Evolutionary conservation across 495 filamentous ascomycete genomes (phyloP).

Genomic region (Hypoxylon lienhwacheense): DNA sequence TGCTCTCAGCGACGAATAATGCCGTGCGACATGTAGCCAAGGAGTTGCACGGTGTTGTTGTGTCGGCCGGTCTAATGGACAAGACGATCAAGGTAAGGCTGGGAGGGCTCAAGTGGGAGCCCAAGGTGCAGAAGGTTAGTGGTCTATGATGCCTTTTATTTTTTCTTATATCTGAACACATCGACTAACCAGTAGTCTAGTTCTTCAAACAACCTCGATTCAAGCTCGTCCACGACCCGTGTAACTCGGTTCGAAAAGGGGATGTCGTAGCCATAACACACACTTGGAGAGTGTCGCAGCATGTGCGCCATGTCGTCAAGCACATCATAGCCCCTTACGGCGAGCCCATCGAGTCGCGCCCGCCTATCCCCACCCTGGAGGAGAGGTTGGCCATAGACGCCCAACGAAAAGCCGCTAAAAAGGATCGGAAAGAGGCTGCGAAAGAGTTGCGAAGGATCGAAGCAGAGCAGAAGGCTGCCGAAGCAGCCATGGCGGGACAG

Average conservation of each 20-base stretch:
- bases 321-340: conserved; percentile 76
- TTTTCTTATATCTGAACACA: background rate
- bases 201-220: conserved; percentile 51
- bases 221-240: conserved; percentile 74
- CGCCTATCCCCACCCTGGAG: conserved; percentile 63
- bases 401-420: conserved; percentile 56
- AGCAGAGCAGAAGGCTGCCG: conserved; percentile 1
- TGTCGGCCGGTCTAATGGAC: conserved; percentile 68
- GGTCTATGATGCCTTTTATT: background rate
- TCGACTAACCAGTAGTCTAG: conserved; percentile 34
- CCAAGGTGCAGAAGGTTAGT: conserved; percentile 57
- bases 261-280: conserved; percentile 79
- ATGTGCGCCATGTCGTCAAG: conserved; percentile 76
- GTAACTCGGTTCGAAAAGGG: conserved; percentile 69
- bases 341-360: conserved; percentile 60
- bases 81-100: conserved; percentile 71
- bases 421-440: conserved; percentile 47
- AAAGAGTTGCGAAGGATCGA: conserved; percentile 18
- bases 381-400: conserved; percentile 57
- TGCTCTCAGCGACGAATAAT: conserved; percentile 31
- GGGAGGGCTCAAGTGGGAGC: conserved; percentile 63
- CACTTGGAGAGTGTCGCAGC: conserved; percentile 63
- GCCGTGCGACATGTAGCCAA: conserved; percentile 32
- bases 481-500: background rate
- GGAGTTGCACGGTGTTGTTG: conserved; percentile 60